Percentiles rank a stretch among this genome's conserved stretches.
Conservation (phyloP, 108 stramenopile genomes). For the Discostella pseudostelligera region DNA sequence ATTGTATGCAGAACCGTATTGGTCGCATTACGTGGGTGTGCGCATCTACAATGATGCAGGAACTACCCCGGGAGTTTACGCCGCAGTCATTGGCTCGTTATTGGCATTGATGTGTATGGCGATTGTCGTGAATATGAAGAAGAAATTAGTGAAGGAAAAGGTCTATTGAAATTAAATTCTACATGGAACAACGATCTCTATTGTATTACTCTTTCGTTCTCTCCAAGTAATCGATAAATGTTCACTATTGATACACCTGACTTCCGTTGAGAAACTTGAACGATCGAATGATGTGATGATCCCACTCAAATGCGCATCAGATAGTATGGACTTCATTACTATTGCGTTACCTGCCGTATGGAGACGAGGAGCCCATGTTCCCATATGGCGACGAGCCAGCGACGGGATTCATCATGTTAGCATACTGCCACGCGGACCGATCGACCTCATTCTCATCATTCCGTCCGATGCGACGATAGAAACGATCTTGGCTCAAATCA, state of each 20-base stretch:
- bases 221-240: too few relatives aligned
- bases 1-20: slow-evolving; percentile 82
- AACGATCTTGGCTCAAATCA: slow-evolving; percentile 27
- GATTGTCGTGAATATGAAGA: slow-evolving; percentile 53
- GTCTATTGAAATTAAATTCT: slow-evolving; percentile 53
- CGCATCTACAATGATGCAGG: slow-evolving; percentile 59
- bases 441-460: slow-evolving; percentile 32
- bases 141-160: slow-evolving; percentile 75
- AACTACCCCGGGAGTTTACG: slow-evolving; percentile 46
- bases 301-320: too few relatives aligned
- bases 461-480: slow-evolving; percentile 33
- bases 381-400: slow-evolving; percentile 22
- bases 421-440: slow-evolving; percentile 27
- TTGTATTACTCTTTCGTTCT: too few relatives aligned
- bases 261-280: too few relatives aligned
- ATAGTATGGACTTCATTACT: too few relatives aligned
- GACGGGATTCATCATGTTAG: slow-evolving; percentile 38
- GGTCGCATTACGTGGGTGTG: slow-evolving; percentile 71
- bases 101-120: slow-evolving; percentile 36
- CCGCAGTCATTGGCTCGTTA: slow-evolving; percentile 49
- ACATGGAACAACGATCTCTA: too few relatives aligned
- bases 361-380: slow-evolving; percentile 8
- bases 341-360: background rate
- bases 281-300: too few relatives aligned
- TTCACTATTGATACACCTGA: too few relatives aligned